Conservation (phyloP, 176 grass and related monocot species). For the Oryza officinalis region DNA sequence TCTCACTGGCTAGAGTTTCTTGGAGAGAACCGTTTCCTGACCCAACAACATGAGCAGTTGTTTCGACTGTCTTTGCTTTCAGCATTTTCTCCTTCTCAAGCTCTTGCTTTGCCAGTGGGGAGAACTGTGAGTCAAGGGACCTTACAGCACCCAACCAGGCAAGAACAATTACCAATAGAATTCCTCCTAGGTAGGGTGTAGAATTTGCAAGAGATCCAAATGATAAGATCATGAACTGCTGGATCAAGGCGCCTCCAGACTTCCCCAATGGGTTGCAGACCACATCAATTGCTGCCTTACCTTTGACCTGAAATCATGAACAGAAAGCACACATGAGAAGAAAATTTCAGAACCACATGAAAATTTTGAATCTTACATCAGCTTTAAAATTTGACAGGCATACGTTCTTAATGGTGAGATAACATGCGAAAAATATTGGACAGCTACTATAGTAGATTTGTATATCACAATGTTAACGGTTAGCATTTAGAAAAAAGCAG, state of each 20-base stretch:
- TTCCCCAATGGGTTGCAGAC: slow-evolving; percentile 99
- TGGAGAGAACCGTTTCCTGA: slow-evolving; percentile 45
- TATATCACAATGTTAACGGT: neutral
- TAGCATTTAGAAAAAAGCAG: neutral
- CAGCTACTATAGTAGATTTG: neutral
- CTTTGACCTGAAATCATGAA: slow-evolving; percentile 68
- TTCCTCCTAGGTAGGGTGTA: slow-evolving; percentile 94
- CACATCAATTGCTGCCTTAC: slow-evolving; percentile 97
- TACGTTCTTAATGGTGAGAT: neutral
- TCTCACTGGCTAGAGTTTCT: slow-evolving; percentile 47
- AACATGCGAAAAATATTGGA: neutral
- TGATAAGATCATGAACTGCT: slow-evolving; percentile 98
- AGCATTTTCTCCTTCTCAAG: slow-evolving; percentile 71
- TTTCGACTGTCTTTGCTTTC: slow-evolving; percentile 54
- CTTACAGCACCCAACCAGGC: slow-evolving; percentile 79
- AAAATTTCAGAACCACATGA: slow-evolving; percentile 9
- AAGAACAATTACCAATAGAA: slow-evolving; percentile 89
- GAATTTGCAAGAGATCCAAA: slow-evolving; percentile 94
- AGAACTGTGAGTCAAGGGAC: slow-evolving; percentile 91
- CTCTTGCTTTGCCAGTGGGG: slow-evolving; percentile 84
- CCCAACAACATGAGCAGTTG: slow-evolving; percentile 39
- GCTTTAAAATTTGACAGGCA: neutral
- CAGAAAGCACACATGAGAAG: slow-evolving; percentile 5
- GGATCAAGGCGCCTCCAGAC: slow-evolving; percentile 96
- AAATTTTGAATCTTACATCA: neutral